phyloP scores from a whole-genome alignment of 208 protist species.

The Trypanosoma scelopori region DNA sequence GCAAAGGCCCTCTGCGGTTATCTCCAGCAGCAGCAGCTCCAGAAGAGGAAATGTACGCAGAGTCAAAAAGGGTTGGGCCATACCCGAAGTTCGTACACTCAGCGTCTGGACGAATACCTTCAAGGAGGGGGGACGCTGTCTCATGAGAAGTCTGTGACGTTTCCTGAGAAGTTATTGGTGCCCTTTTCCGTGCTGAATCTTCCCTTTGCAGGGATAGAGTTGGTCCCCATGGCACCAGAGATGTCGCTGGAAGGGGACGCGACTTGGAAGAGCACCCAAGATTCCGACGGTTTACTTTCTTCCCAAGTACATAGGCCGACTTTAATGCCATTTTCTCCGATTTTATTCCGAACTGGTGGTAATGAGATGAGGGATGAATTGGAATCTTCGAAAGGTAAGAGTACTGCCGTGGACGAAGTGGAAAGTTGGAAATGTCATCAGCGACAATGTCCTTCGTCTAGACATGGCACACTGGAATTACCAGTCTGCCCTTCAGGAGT shows the following conservation, averaged over 20 bases:
- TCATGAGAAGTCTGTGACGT: background rate
- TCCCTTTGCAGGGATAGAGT: no score
- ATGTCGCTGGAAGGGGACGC: no score
- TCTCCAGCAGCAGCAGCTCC: background rate
- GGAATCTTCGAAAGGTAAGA: background rate
- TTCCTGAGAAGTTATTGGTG: no score
- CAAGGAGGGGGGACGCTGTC: background rate
- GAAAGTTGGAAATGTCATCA: background rate
- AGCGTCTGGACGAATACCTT: no score
- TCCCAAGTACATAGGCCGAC: no score
- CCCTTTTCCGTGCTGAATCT: background rate
- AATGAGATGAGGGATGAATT: background rate
- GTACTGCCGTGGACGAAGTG: background rate
- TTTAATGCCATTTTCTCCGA: no score
- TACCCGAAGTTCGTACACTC: background rate
- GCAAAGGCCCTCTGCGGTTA: constrained; percentile 12
- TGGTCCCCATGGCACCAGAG: no score
- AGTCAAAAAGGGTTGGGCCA: background rate
- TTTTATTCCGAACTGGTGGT: background rate
- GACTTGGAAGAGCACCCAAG: no score
- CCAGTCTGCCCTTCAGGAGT: constrained; percentile 9
- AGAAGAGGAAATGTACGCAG: background rate
- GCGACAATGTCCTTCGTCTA: background rate
- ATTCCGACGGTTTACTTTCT: no score
- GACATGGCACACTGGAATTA: background rate